These are phyloP conservation scores for Macadamia tetraphylla DNA, from an alignment of 164 flowering plant species.

Conservation along the genomic window DNA sequence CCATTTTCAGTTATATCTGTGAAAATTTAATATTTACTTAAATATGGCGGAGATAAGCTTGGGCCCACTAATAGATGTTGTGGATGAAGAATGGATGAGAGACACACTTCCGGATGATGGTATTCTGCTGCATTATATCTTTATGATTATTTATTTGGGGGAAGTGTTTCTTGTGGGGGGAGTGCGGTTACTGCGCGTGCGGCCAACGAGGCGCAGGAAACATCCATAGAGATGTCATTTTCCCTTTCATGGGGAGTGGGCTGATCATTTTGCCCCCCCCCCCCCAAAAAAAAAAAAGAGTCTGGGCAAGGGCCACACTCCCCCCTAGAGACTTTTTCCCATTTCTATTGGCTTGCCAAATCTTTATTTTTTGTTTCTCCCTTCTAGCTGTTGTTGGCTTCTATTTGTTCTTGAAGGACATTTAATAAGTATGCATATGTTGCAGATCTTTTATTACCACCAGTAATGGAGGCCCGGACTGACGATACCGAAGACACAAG, in stretches of 20 bases:
- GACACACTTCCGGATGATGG: conserved; percentile 68
- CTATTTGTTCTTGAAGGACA: background rate
- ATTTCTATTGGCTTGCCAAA: background rate
- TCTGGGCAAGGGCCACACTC: too few relatives aligned
- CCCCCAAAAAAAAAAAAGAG: too few relatives aligned
- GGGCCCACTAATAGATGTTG: conserved; percentile 57
- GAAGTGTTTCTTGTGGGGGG: too few relatives aligned
- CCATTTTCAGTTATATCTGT: too few relatives aligned
- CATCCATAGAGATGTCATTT: too few relatives aligned
- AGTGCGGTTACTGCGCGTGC: too few relatives aligned
- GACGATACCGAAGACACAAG: conserved; percentile 82
- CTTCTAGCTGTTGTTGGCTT: background rate
- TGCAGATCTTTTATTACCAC: conserved; percentile 63
- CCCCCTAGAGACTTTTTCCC: background rate
- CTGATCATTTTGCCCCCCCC: too few relatives aligned
- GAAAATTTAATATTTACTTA: too few relatives aligned
- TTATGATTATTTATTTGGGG: too few relatives aligned
- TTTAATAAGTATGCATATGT: background rate
- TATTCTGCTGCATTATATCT: conserved; percentile 4
- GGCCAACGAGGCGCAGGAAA: too few relatives aligned
- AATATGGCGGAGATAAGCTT: conserved; percentile 49
- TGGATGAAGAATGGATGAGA: conserved; percentile 82
- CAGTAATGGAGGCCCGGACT: conserved; percentile 43
- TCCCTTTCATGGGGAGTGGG: too few relatives aligned
- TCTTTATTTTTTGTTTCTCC: background rate